A percentile compares a stretch with the other conserved stretches of the same genome.
Conservation (phyloP, 164 flowering plant species). For the Tinospora cordifolia region DNA sequence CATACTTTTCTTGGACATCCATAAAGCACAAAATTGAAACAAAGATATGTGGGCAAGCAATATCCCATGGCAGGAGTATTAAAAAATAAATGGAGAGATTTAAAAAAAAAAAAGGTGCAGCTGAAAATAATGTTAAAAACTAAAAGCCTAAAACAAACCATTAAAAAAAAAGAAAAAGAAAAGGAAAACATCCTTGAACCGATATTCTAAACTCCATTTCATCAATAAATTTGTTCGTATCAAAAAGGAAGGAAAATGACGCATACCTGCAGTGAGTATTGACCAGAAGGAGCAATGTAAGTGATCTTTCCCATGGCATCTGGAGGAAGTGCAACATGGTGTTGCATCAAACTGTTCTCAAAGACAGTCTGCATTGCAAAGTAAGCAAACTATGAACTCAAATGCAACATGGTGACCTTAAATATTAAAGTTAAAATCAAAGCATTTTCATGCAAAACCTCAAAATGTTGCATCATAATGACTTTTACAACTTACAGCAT, state of each 20-base stretch:
- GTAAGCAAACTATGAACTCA: neutral
- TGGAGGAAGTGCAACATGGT: conserved; percentile 94
- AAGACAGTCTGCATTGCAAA: conserved; percentile 62
- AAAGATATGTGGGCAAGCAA: too few species aligned
- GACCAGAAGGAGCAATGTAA: conserved; percentile 86
- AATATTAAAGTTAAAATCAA: neutral
- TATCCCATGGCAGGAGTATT: neutral
- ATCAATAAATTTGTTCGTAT: neutral
- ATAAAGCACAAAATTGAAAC: neutral
- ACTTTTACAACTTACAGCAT: conserved; percentile 75
- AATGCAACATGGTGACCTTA: conserved; percentile 5
- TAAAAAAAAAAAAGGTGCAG: neutral
- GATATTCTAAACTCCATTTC: too few species aligned
- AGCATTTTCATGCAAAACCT: neutral
- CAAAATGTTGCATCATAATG: conserved; percentile 1
- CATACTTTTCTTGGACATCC: too few species aligned
- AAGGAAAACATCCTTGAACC: too few species aligned
- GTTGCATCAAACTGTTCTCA: conserved; percentile 91
- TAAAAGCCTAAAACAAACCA: too few species aligned
- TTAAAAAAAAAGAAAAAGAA: too few species aligned
- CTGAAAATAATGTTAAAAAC: neutral
- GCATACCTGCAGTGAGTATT: conserved; percentile 80
- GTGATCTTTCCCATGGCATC: conserved; percentile 91
- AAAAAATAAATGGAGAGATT: neutral
- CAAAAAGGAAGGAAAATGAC: neutral